phyloP scores from a whole-genome alignment of 768 basidiomycete genomes.

The Pleurotus pulmonarius region DNA sequence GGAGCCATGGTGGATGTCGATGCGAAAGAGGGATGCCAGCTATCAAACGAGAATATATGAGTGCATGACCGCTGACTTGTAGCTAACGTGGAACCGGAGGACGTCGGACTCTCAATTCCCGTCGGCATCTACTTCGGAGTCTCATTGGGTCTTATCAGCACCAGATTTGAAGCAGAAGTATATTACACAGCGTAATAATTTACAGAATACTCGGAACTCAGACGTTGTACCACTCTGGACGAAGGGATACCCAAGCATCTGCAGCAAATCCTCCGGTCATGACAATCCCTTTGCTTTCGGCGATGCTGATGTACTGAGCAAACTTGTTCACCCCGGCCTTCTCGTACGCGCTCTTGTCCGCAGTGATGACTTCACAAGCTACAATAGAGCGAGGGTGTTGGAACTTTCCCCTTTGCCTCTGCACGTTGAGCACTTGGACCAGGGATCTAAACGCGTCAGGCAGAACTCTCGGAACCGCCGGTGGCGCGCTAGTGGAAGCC shows the following conservation, averaged over 20 bases:
- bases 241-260: not conserved
- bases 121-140: too few relatives aligned
- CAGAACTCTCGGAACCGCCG: not conserved
- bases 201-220: too few relatives aligned
- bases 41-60: not conserved
- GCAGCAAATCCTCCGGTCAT: not conserved
- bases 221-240: not conserved
- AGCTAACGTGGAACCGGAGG: constrained; percentile 4
- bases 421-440: not conserved
- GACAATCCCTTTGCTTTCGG: constrained; percentile 2
- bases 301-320: not conserved
- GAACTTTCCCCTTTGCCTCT: not conserved
- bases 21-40: not conserved
- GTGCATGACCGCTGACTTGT: not conserved
- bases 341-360: not conserved
- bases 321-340: constrained; percentile 1
- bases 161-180: too few relatives aligned
- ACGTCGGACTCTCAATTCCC: not conserved
- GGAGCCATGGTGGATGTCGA: constrained; percentile 2
- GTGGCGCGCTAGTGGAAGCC: not conserved
- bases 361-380: constrained; percentile 1
- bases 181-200: too few relatives aligned
- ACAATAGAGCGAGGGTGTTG: not conserved
- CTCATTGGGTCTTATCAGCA: too few relatives aligned
- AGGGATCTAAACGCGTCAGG: not conserved